Evolutionary conservation across 805 yeast species (phyloP).

Genomic region (Diddensiella santjacobensis): DNA sequence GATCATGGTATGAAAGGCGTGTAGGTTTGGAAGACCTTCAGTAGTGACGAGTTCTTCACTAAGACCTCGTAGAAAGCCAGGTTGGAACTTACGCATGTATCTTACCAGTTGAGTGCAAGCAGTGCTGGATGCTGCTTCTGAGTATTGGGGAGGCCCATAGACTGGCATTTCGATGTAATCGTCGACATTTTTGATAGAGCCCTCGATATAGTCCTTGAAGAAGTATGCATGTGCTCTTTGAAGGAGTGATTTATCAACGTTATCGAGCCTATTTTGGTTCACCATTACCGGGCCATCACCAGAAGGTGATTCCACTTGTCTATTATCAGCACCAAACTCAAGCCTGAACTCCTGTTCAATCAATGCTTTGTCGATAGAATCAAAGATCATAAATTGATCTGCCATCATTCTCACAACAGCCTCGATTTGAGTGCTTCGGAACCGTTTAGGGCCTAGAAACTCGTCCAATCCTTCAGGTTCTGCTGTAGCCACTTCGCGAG

Average conservation of each 20-base stretch:
- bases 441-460: conserved; percentile 26
- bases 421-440: conserved; percentile 28
- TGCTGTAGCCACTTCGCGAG: neutral
- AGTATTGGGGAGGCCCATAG: conserved; percentile 6
- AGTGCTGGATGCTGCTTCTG: neutral
- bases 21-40: conserved; percentile 24
- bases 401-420: conserved; percentile 32
- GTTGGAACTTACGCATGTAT: conserved; percentile 12
- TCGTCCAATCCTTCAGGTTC: conserved; percentile 16
- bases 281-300: conserved; percentile 1
- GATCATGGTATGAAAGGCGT: conserved; percentile 26
- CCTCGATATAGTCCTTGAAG: conserved; percentile 6
- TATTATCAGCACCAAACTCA: conserved; percentile 15
- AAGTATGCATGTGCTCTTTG: conserved; percentile 10
- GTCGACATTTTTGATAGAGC: neutral
- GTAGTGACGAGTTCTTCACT: conserved; percentile 22
- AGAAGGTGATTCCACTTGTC: neutral
- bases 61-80: conserved; percentile 20
- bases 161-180: conserved; percentile 10
- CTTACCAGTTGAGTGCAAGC: conserved; percentile 6
- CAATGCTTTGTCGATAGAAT: conserved; percentile 27
- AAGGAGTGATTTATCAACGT: conserved; percentile 2
- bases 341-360: conserved; percentile 16
- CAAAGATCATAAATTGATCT: conserved; percentile 30
- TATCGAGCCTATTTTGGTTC: conserved; percentile 7